phyloP scores from a whole-genome alignment of 768 basidiomycete species.

The Mycena belliarum region DNA sequence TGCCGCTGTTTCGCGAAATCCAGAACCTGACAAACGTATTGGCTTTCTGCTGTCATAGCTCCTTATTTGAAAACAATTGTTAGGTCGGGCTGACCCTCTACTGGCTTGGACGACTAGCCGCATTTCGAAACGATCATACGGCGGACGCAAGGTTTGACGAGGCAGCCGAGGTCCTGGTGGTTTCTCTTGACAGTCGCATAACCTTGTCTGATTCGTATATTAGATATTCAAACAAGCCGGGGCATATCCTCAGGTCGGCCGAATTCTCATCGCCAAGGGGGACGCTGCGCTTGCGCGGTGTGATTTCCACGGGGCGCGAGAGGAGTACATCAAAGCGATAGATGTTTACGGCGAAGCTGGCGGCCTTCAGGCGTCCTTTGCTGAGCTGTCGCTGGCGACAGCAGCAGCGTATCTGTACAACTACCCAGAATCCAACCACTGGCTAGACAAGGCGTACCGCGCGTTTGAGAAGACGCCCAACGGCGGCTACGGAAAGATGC shows the following conservation, averaged over 20 bases:
- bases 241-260: conserved; percentile 5
- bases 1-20: conserved; percentile 19
- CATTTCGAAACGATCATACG: conserved; percentile 8
- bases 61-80: no score
- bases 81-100: conserved; percentile 14
- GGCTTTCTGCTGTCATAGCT: no score
- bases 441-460: conserved; percentile 6
- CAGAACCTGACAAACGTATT: conserved; percentile 15
- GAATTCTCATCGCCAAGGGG: conserved; percentile 12
- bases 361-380: conserved; percentile 3
- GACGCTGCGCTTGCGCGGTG: conserved; percentile 16
- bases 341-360: conserved; percentile 7
- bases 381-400: conserved; percentile 15
- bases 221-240: conserved; percentile 9
- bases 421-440: conserved; percentile 10
- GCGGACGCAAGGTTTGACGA: conserved; percentile 18
- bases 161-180: conserved; percentile 8
- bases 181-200: no score
- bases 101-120: conserved; percentile 12
- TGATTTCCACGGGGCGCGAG: conserved; percentile 14
- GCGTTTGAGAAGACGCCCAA: conserved; percentile 1
- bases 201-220: no score
- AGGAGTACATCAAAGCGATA: conserved; percentile 10
- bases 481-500: conserved; percentile 8
- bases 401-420: conserved; percentile 18